Base-by-base conservation (phyloP, 495 filamentous ascomycete genomes). In the Aspergillus diversus region DNA sequence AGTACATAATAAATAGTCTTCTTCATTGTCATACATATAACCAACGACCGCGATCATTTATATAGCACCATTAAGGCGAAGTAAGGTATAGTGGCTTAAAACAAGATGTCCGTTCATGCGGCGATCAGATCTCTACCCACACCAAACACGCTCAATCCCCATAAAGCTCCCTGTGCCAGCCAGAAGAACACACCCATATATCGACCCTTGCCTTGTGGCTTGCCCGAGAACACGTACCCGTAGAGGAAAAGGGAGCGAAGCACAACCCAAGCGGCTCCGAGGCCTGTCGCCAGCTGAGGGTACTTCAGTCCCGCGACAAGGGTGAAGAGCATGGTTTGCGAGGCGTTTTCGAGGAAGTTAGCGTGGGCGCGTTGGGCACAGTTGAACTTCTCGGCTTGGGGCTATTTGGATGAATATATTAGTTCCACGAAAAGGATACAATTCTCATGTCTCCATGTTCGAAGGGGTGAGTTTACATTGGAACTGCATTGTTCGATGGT, bases 311-410 rank as follows among this genome's bases (percentile, higher is more conserved):
- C 83, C 34, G 89, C 78, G 53, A 89, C 73, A 17, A 91, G 74
- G 34, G 77, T 80, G 46, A 76, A 80, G 37, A 90, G 71, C 76
- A 87, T 80, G 33, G 86, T 79, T 63, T 80, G 77, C 5, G 85
- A 67, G 16, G 85, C 72, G 70, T 89, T 89, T 74, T 93, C 90
- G 53, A 85, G 78, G 74, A 84, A 91, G 75, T 91, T 90, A 63
- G 75, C 69, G 77, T 93, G 90, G 5, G 89, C 86, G 57, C 90
- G 85, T 73, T 92, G 90, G 46, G 88, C 87, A 78, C 85, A 86
- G 71, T 88, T 88, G 79, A 88, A 88, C 49, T 77, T 63, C 52
- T 83, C 69, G 43, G 79, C 77, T 57, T 71, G 73, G 66, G 74
- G 59, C 76, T 51, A 46, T 17, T 35, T 15, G 43, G 2, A 12